These are phyloP conservation scores for Hansenula sp. DNA, from an alignment of 1,139 yeast genomes.

Conservation along the genomic window DNA sequence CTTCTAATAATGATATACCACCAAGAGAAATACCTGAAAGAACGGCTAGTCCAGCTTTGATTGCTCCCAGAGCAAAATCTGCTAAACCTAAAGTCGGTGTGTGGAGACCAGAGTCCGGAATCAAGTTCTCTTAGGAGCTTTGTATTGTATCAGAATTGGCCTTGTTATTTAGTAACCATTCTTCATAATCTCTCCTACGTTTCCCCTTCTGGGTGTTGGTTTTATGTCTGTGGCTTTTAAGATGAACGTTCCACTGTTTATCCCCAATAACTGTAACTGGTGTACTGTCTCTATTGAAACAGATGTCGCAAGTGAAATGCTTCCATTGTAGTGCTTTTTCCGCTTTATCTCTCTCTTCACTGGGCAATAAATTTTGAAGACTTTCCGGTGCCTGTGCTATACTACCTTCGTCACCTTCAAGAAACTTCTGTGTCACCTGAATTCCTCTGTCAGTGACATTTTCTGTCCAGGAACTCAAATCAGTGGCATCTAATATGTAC, in stretches of 20 bases:
- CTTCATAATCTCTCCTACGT: conserved; percentile 40
- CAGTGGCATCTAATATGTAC: conserved; percentile 74
- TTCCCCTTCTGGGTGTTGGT: conserved; percentile 35
- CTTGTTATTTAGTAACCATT: conserved; percentile 28
- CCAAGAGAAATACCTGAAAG: conserved; percentile 3
- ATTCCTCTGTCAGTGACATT: conserved; percentile 56
- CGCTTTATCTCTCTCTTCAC: conserved; percentile 17
- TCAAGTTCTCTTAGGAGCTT: conserved; percentile 24
- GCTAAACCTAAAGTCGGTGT: conserved; percentile 19
- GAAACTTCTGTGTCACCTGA: conserved; percentile 42
- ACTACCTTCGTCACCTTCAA: conserved; percentile 19
- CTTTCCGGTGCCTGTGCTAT: conserved; percentile 42
- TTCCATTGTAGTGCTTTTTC: conserved; percentile 51
- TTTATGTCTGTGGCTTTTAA: conserved; percentile 62
- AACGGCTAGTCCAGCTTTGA: conserved; percentile 15
- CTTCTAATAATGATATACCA: neutral
- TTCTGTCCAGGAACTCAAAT: conserved; percentile 54
- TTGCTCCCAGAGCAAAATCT: conserved; percentile 20
- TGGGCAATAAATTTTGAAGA: conserved; percentile 33
- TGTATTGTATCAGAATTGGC: neutral
- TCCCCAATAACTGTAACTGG: conserved; percentile 71
- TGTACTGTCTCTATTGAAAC: conserved; percentile 54
- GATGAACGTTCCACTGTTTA: conserved; percentile 65
- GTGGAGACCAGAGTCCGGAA: conserved; percentile 35
- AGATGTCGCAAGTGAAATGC: conserved; percentile 63